Base-by-base conservation (phyloP, 2,329 filamentous ascomycete genomes). In the Fusarium praegraminearum region DNA sequence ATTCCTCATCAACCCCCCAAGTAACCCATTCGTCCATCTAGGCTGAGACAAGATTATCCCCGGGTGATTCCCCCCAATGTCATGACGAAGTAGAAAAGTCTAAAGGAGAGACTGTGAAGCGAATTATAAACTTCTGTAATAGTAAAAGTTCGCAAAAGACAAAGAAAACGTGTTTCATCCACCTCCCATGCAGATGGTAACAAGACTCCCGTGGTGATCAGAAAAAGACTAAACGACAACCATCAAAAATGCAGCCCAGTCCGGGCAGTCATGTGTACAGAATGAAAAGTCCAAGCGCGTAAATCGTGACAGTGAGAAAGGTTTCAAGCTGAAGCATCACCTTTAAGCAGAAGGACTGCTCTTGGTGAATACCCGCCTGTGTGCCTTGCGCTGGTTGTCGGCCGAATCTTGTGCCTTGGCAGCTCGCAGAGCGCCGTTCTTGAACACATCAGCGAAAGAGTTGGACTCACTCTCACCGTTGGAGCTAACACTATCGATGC, bases 331-430 rank as follows among this genome's bases (percentile, higher is more conserved):
- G 53, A 65, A 67, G 72, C 67, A 52, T 73, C 65, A 73, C 71
- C 71, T 71, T 49, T 65, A 73, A 69, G 66, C 72, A 66, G 64
- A 58, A 18, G 69, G 49, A 7, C 59, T 74, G 66, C 54, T 73
- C 79, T 90, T 94, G 72, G 92, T 94, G 72, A 98, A 87, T 72
- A 98, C 91, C 77, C 97, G 89, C 85, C 94, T 91, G 56, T 93
- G 91, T 73, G 91, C 92, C 84, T 91, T 94, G 81, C 93, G 93
- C 81, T 93, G 89, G 62, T 86, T 85, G 69, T 87, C 85, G 53
- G 81, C 80, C 43, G 82, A 83, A 74, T 89, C 85, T 68, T 87
- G 80, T 38, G 75, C 80, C 78, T 89, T 86, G 81, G 83, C 79
- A 49, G 81, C 79, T 77, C 84, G 79, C 78, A 84, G 80, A 73